Base-by-base conservation (phyloP, 371 early-diverging fungal species). In the Capillidium rhysosporum region DNA sequence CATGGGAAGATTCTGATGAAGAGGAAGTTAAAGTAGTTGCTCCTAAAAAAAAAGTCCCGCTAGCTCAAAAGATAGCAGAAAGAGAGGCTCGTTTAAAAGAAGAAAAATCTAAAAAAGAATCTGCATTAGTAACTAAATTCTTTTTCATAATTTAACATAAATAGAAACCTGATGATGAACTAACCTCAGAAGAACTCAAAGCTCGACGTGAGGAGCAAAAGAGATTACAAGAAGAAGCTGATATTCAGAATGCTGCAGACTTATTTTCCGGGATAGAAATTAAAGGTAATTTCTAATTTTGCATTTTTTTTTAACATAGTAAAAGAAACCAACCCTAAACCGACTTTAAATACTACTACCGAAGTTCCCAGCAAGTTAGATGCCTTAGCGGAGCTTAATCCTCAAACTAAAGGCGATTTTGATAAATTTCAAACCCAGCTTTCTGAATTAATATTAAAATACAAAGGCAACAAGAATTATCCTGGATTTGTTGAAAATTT, bases 341-440 rank as follows among this genome's bases (percentile, higher is more conserved):
- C 30, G 24, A 18, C 29, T 24, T 40, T 28, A 14, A 9, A 3
- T 2, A 1, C 18, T 26, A 18, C 21, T 46, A 34, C 21, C 43
- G 26, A 20, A 2, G n/a, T 4, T 40, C 18, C 43, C 1, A 18
- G 49, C 10, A n/a, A 7, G n/a, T 18, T 60, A 56, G n/a, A 46
- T 31, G 23, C 25, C 8, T 2, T 40, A 24, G 14, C n/a, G n/a
- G 41, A 40, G 9, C 3, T 2, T 12, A 43, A 14, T 56, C 94
- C 90, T 23, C 78, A 77, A 64, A 82, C 84, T 16, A 80, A 80
- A 59, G 80, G 75, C 9, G 86, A 93, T 54, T 85, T 90, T 59
- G 84, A 81, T 60, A 74, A 77, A 52, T 91, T 80, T 61, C 71
- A 71, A 12, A 74, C 73, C 44, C 68, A 73, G 25, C 60, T 90